Percentiles rank a stretch among this genome's conserved stretches.
phyloP scores from a whole-genome alignment of 2,329 filamentous ascomycete genomes.

The Aspergillus quadricinctus region DNA sequence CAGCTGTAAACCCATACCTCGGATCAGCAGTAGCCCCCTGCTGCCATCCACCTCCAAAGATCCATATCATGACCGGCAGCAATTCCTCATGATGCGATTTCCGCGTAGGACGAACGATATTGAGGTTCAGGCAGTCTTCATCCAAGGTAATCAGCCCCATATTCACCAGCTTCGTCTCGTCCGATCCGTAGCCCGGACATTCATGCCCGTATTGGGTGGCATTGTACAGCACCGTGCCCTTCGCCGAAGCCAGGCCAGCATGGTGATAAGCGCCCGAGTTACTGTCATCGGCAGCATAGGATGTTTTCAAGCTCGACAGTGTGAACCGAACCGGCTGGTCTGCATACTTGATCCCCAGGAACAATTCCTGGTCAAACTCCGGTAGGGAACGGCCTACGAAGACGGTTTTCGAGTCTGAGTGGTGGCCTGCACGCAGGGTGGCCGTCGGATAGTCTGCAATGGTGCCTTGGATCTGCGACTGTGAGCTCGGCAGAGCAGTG shows the following conservation, averaged over 20 bases:
- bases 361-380: conserved; percentile 25
- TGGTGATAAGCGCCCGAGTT: conserved; percentile 8
- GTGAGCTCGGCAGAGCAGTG: background rate
- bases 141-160: conserved; percentile 16
- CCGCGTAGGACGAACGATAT: conserved; percentile 19
- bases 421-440: conserved; percentile 1
- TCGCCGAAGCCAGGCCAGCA: background rate
- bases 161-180: conserved; percentile 20
- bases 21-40: conserved; percentile 29
- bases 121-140: conserved; percentile 27
- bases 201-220: conserved; percentile 27
- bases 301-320: conserved; percentile 17
- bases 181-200: conserved; percentile 29
- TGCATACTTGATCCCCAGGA: conserved; percentile 28
- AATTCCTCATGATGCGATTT: conserved; percentile 1
- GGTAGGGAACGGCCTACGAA: conserved; percentile 24
- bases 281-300: conserved; percentile 20
- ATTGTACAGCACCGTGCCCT: conserved; percentile 19
- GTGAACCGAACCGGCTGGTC: conserved; percentile 26
- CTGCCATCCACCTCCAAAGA: conserved; percentile 29
- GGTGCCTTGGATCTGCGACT: background rate
- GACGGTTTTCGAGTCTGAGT: conserved; percentile 9
- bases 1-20: conserved; percentile 14
- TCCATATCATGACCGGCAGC: conserved; percentile 29
- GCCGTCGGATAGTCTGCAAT: background rate